Evolutionary conservation across 1,284 basidiomycete species (phyloP), one percentile per base, ranked within the genome.

Genomic region (Trichosporon faecale): DNA sequence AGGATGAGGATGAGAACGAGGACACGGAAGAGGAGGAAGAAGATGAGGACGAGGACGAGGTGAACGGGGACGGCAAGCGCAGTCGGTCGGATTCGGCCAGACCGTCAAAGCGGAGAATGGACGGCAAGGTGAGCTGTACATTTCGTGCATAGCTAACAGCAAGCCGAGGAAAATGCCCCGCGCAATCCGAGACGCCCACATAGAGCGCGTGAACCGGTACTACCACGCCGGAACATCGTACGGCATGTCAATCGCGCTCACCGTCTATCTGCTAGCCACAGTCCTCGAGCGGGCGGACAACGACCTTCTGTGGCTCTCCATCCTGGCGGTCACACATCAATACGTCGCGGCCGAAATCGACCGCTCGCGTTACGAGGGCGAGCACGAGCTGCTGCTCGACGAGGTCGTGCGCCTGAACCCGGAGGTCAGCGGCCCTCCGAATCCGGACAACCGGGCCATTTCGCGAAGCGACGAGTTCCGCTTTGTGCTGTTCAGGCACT

Each of bases 401-500:
- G 95, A 98, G 84, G 95, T 96, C 49, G 91, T 89, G 1, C 90
- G 95, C 11, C 87, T 98, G 63, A 95, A 94, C 80, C 89, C 90
- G 12, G 71, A 65, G 25, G 66, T 65, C n/a, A 65, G 63, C 80
- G 80, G 31, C 73, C 69, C 70, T 46, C 79, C 80, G 0, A 80
- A 84, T 69, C 84, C 86, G 0, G 94, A 97, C 75, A 94, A 98
- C 80, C 85, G 88, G 68, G 89, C 89, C 35, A 89, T 98, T 69
- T 88, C 92, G 40, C 86, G 89, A 44, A 90, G 89, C 37, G 93
- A 95, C 66, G 95, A 98, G 80, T 85, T 97, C 67, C 88, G 97
- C 12, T 99, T 99, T 82, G 94, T 91, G 82, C 87, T 99, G 64
- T 96, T 97, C 82, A 88, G 96, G 66, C 97, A 99, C 84, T 99